These are phyloP conservation scores for Urochloa ruziziensis DNA, from an alignment of 176 grass and related monocot genomes.

Conservation along the genomic window DNA sequence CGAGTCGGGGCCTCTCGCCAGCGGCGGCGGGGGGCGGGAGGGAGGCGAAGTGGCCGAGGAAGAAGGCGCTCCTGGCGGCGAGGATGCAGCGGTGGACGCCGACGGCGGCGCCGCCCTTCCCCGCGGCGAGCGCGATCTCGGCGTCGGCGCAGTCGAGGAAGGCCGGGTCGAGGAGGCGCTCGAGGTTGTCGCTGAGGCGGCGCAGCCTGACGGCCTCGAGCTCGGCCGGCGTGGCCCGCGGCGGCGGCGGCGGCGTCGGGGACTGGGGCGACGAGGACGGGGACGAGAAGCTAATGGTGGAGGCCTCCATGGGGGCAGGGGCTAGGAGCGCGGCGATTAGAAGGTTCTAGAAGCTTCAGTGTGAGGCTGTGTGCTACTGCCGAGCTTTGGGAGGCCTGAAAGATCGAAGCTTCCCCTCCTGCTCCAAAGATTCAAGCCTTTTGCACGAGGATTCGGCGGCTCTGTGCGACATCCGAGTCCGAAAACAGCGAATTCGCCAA, in stretches of 20 bases:
- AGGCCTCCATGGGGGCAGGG: constrained; percentile 31
- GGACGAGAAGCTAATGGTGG: constrained; percentile 43
- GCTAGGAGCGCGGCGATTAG: background rate
- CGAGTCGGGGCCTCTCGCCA: constrained; percentile 33
- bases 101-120: constrained; percentile 27
- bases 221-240: constrained; percentile 4
- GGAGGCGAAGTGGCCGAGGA: constrained; percentile 49
- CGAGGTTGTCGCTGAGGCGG: constrained; percentile 69
- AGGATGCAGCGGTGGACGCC: constrained; percentile 73
- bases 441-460: background rate
- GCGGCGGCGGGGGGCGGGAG: background rate
- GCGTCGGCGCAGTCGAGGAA: constrained; percentile 69
- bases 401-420: constrained; percentile 3
- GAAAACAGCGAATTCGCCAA: background rate
- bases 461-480: background rate
- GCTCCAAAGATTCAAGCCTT: background rate
- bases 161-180: constrained; percentile 59
- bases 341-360: constrained; percentile 21
- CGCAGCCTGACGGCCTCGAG: constrained; percentile 50
- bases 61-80: constrained; percentile 71
- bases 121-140: constrained; percentile 45
- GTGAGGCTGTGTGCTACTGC: background rate
- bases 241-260: background rate
- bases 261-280: constrained; percentile 9
- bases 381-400: background rate